Evolutionary conservation across 371 early-diverging fungal genomes (phyloP).

Genomic region (Syncephalastrum racemosum): DNA sequence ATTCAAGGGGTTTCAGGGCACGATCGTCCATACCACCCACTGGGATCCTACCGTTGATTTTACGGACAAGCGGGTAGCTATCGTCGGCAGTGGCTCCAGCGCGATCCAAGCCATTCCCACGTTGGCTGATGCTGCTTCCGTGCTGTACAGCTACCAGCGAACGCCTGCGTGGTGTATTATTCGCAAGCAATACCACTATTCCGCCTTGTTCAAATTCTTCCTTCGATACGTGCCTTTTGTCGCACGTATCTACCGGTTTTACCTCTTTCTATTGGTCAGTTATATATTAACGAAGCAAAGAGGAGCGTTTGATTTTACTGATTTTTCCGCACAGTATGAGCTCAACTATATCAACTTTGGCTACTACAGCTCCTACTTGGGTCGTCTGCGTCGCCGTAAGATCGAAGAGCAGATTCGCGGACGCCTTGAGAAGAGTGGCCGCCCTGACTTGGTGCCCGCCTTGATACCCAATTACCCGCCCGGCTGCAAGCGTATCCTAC

Average conservation of each 20-base stretch:
- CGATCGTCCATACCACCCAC: constrained; percentile 47
- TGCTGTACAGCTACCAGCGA: background rate
- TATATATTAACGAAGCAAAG: background rate
- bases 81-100: constrained; percentile 55
- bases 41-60: constrained; percentile 51
- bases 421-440: constrained; percentile 5
- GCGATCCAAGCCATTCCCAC: constrained; percentile 21
- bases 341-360: constrained; percentile 15
- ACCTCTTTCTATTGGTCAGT: constrained; percentile 18
- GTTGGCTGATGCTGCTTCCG: no score
- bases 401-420: background rate
- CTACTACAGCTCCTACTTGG: constrained; percentile 9
- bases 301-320: background rate
- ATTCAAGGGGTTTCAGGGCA: constrained; percentile 47
- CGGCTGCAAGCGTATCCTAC: constrained; percentile 46
- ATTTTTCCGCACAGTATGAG: constrained; percentile 15
- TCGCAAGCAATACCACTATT: constrained; percentile 11
- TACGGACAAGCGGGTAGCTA: constrained; percentile 48
- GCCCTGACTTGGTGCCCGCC: constrained; percentile 7
- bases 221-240: constrained; percentile 20
- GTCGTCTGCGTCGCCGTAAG: background rate
- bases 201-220: constrained; percentile 8
- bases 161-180: constrained; percentile 11
- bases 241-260: constrained; percentile 14
- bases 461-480: constrained; percentile 9